These are phyloP conservation scores for Entomortierella lignicola DNA, from an alignment of 192 early-diverging fungal genomes.

Conservation along the genomic window DNA sequence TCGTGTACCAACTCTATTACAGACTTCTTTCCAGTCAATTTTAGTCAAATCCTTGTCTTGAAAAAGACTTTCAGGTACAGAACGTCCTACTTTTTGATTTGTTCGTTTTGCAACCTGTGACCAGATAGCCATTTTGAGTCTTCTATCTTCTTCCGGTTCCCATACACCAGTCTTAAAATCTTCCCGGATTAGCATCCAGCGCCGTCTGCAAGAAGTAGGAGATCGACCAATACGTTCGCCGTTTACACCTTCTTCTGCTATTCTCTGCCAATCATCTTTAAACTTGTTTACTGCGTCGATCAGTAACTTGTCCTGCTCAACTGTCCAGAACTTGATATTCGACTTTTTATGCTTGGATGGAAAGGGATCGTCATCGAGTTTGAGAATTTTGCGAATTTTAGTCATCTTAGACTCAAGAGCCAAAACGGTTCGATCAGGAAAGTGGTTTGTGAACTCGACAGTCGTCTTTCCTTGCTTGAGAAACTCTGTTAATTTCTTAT, in stretches of 20 bases:
- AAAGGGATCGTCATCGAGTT: background rate
- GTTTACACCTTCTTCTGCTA: background rate
- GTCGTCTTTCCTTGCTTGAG: background rate
- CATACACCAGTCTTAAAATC: background rate
- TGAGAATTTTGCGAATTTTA: background rate
- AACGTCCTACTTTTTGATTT: background rate
- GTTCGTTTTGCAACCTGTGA: background rate
- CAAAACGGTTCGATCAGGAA: background rate
- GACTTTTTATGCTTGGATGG: background rate
- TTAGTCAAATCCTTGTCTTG: background rate
- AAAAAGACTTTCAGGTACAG: background rate
- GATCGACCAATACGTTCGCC: background rate
- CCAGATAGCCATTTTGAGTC: no score
- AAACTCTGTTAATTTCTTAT: background rate
- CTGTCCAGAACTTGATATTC: background rate
- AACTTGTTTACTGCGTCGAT: background rate
- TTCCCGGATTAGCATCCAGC: background rate
- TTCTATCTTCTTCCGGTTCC: background rate
- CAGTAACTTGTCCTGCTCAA: background rate
- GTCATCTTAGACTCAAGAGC: background rate
- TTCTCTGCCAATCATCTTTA: background rate
- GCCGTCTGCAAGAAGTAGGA: background rate
- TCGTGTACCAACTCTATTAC: background rate
- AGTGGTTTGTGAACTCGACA: background rate
- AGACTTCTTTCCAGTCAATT: slow-evolving; percentile 9